These are phyloP conservation scores for Uronychia setigera DNA, from an alignment of 73 alveolate species.

Conservation along the genomic window DNA sequence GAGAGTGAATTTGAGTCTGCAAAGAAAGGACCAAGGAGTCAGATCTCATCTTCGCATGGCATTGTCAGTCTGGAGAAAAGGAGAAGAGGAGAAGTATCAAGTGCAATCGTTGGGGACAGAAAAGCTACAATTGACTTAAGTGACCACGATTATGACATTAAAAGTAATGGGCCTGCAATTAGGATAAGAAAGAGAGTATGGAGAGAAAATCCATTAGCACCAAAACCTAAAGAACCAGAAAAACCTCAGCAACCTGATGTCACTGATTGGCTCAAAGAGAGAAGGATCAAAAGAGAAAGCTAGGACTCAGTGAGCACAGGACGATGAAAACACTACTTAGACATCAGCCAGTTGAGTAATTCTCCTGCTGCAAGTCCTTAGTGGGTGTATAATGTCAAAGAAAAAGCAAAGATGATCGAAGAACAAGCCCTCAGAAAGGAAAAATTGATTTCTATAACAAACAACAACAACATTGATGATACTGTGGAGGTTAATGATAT, in stretches of 20 bases:
- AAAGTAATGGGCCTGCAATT: not conserved
- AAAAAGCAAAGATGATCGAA: constrained; percentile 5
- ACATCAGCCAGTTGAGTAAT: constrained; percentile 3
- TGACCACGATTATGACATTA: not conserved
- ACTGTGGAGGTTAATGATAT: constrained; percentile 2
- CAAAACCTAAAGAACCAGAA: constrained; percentile 15
- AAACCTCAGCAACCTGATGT: not conserved
- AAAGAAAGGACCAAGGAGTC: no score
- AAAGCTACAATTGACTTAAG: not conserved
- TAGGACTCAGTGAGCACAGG: not conserved
- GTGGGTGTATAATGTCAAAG: not conserved
- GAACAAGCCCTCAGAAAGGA: constrained; percentile 1
- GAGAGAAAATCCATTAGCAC: not conserved
- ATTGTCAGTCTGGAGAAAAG: not conserved
- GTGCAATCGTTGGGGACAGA: not conserved
- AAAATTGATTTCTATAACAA: not conserved
- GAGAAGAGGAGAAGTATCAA: not conserved
- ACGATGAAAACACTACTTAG: constrained; percentile 8
- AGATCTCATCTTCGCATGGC: not conserved
- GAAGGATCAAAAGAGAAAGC: not conserved
- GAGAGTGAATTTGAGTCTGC: no score
- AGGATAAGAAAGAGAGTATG: not conserved
- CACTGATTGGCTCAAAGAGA: constrained; percentile 17
- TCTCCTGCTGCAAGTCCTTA: constrained; percentile 11
- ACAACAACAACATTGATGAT: not conserved